A percentile compares a stretch with the other conserved stretches of the same genome.
These are phyloP conservation scores for Curvularia verruculosa DNA, from an alignment of 2,329 filamentous ascomycete species.

Conservation along the genomic window DNA sequence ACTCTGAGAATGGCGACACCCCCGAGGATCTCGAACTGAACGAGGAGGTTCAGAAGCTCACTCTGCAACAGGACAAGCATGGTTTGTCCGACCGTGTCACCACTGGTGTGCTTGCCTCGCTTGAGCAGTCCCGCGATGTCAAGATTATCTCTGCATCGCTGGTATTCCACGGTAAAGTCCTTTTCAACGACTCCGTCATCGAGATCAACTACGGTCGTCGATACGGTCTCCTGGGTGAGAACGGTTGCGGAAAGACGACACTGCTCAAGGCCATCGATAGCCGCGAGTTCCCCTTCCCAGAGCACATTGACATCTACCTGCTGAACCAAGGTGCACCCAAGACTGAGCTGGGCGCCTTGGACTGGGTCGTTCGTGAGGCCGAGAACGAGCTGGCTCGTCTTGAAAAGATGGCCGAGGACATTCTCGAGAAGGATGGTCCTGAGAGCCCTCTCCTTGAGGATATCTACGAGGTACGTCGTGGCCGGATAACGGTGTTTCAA, in stretches of 20 bases:
- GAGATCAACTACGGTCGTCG: conserved; percentile 91
- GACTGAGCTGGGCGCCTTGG: conserved; percentile 85
- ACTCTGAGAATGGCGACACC: conserved; percentile 73
- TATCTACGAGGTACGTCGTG: conserved; percentile 81
- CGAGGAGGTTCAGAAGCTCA: conserved; percentile 84
- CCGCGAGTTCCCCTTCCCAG: conserved; percentile 93
- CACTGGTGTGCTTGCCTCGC: conserved; percentile 91
- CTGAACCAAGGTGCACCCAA: conserved; percentile 95
- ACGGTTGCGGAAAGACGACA: conserved; percentile 99
- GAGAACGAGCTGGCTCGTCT: conserved; percentile 90
- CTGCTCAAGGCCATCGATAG: conserved; percentile 91
- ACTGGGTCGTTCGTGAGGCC: conserved; percentile 96
- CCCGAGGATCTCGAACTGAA: conserved; percentile 69
- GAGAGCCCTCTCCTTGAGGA: conserved; percentile 90
- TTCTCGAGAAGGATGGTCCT: conserved; percentile 89
- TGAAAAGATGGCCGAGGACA: conserved; percentile 85
- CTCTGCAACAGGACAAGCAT: conserved; percentile 92
- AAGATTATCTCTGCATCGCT: conserved; percentile 94
- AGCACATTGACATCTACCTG: conserved; percentile 97
- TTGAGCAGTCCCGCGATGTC: conserved; percentile 85
- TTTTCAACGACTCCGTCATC: conserved; percentile 91
- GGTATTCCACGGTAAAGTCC: conserved; percentile 96
- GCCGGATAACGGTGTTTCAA: not conserved
- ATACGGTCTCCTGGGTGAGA: conserved; percentile 96
- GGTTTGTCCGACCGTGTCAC: conserved; percentile 97